Evolutionary conservation across 805 yeast species (phyloP), one percentile per base, ranked within the genome.

Genomic region (Lipomyces spencermartinsiae): DNA sequence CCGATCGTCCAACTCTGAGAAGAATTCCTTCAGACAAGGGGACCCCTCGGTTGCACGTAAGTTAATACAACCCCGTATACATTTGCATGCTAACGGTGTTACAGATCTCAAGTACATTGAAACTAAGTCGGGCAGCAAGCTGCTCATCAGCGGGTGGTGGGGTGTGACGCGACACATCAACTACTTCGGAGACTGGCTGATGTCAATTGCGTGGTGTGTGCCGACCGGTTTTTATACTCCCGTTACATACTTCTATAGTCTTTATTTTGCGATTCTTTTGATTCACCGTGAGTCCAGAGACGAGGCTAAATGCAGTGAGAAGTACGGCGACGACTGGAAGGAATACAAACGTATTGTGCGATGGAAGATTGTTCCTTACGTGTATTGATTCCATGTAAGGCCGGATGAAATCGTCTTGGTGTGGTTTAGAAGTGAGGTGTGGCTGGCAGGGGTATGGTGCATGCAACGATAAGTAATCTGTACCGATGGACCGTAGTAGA

Each of bases 101-200:
- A 7, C 46, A 61, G 68, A 70, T 37, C 80, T 92, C 80, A 84
- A 86, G 70, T 88, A 86, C 64, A 90, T 95, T 67, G 81, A 85
- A 71, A 89, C 98, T 0, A 62, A 66, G 31, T 56, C 68, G 37
- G 97, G 97, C 0, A 89, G 97, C 33, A 90, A 86, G 75, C 83
- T 95, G 71, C 80, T 95, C 58, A 85, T 88, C 64, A 95, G 92
- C 75, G 97, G 98, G 2, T 95, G 98, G 99, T 95, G 99, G 99
- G 90, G 90, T 1, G 78, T 83, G 22, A 88, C 97, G 6, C 97
- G 97, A 73, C 99, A 95, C 78, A 92, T 92, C 76, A 95, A 95
- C 77, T 95, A 95, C 79, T 84, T 93, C 67, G 99, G 99, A 56
- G 99, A 95, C 80, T 92, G 97, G 93, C 77, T 95, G 55, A 88